These are phyloP conservation scores for Berkeleyomyces basicola DNA, from an alignment of 2,329 filamentous ascomycete genomes.

Conservation along the genomic window DNA sequence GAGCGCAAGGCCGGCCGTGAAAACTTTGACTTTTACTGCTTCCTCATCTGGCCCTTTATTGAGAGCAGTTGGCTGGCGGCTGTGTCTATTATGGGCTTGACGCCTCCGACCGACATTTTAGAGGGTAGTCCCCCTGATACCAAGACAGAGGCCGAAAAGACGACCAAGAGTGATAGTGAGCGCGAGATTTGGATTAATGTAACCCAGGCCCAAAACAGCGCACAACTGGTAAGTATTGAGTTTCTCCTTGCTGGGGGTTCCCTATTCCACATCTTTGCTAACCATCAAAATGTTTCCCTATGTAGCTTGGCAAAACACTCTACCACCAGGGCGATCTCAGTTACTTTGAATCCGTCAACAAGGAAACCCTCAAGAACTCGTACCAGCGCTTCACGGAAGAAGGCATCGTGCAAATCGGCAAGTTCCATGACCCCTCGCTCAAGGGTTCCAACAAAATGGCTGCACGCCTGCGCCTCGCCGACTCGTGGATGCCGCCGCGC, in stretches of 20 bases:
- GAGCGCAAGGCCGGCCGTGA: slow-evolving; percentile 71
- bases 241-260: neutral
- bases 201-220: slow-evolving; percentile 61
- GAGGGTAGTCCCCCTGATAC: neutral
- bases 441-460: slow-evolving; percentile 30
- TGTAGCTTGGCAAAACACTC: slow-evolving; percentile 76
- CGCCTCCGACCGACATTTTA: slow-evolving; percentile 43
- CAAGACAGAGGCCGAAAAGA: neutral
- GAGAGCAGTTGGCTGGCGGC: slow-evolving; percentile 87
- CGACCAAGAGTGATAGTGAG: slow-evolving; percentile 20
- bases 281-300: neutral
- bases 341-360: slow-evolving; percentile 97
- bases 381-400: slow-evolving; percentile 81
- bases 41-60: slow-evolving; percentile 96
- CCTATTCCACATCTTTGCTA: neutral
- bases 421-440: slow-evolving; percentile 39
- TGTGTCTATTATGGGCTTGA: slow-evolving; percentile 72
- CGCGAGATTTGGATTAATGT: slow-evolving; percentile 59
- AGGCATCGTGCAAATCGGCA: slow-evolving; percentile 63
- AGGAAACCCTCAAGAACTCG: slow-evolving; percentile 89
- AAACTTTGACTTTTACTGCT: slow-evolving; percentile 98
- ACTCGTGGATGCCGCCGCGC: slow-evolving; percentile 57
- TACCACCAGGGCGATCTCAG: slow-evolving; percentile 95
- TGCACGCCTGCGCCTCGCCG: slow-evolving; percentile 49
- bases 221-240: slow-evolving; percentile 48